Conservation (phyloP, 768 basidiomycete genomes). For the Cantharellus anzutake region DNA sequence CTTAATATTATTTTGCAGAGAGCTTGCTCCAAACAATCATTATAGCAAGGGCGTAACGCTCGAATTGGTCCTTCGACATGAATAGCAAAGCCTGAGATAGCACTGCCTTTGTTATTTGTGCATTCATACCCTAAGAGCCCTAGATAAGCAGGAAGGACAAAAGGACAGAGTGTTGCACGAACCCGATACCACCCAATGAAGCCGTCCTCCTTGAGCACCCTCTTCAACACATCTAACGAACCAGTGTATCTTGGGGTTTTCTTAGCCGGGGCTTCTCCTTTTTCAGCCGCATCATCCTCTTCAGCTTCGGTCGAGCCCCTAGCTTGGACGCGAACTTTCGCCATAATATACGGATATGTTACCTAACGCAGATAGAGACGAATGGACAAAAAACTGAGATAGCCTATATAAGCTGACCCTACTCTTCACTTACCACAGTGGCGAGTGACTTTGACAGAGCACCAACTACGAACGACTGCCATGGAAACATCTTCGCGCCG, state of each 20-base stretch:
- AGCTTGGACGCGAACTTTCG: slow-evolving; percentile 90
- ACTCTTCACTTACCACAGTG: slow-evolving; percentile 49
- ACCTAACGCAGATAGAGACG: slow-evolving; percentile 29
- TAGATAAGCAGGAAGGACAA: background rate
- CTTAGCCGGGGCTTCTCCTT: slow-evolving; percentile 4
- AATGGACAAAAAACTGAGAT: background rate
- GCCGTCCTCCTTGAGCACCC: slow-evolving; percentile 60
- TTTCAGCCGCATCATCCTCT: slow-evolving; percentile 9
- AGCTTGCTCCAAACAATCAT: slow-evolving; percentile 27
- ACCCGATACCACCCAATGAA: slow-evolving; percentile 93
- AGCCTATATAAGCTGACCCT: too few species aligned
- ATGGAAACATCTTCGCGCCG: slow-evolving; percentile 47
- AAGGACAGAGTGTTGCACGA: slow-evolving; percentile 12
- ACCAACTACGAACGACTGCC: slow-evolving; percentile 68
- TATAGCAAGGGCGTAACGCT: slow-evolving; percentile 62
- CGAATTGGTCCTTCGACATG: slow-evolving; percentile 95
- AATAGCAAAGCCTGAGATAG: slow-evolving; percentile 89
- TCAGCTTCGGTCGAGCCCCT: slow-evolving; percentile 31
- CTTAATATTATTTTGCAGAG: background rate
- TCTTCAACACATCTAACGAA: slow-evolving; percentile 54
- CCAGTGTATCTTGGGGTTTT: slow-evolving; percentile 35
- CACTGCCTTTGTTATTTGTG: slow-evolving; percentile 91
- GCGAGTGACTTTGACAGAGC: slow-evolving; percentile 89
- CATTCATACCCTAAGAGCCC: slow-evolving; percentile 64
- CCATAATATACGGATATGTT: slow-evolving; percentile 91